phyloP scores from a whole-genome alignment of 805 yeast genomes.

The Maudiozyma serrabonitensis region DNA sequence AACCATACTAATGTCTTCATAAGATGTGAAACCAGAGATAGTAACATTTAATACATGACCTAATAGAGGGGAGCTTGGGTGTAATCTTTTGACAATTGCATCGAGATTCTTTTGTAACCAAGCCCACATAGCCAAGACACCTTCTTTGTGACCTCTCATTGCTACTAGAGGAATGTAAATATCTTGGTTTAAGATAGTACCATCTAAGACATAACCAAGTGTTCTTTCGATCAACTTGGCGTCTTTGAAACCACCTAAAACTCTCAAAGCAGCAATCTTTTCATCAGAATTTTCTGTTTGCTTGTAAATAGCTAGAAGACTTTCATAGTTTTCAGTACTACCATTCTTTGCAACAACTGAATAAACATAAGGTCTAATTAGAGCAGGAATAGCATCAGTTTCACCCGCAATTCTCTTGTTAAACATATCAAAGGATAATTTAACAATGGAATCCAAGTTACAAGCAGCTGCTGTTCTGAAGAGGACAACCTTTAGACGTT shows the following conservation, averaged over 20 bases:
- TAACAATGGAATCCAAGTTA: slow-evolving; percentile 38
- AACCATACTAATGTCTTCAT: slow-evolving; percentile 41
- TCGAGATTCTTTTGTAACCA: slow-evolving; percentile 74
- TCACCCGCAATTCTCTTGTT: slow-evolving; percentile 49
- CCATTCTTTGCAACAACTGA: slow-evolving; percentile 55
- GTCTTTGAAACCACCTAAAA: slow-evolving; percentile 55
- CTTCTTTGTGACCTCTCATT: slow-evolving; percentile 49
- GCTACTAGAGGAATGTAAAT: slow-evolving; percentile 69
- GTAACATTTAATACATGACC: slow-evolving; percentile 58
- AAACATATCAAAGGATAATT: slow-evolving; percentile 41
- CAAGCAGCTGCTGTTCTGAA: slow-evolving; percentile 50
- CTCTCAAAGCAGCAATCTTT: slow-evolving; percentile 55
- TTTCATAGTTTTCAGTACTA: slow-evolving; percentile 49
- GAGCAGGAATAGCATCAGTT: slow-evolving; percentile 59
- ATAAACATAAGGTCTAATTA: slow-evolving; percentile 58
- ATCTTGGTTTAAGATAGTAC: slow-evolving; percentile 58
- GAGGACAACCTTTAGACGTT: slow-evolving; percentile 57
- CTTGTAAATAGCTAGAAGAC: slow-evolving; percentile 48
- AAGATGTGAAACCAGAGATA: slow-evolving; percentile 51
- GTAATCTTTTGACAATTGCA: slow-evolving; percentile 50
- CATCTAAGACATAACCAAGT: slow-evolving; percentile 45
- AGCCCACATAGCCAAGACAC: slow-evolving; percentile 60
- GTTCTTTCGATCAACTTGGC: slow-evolving; percentile 45
- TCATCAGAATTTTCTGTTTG: slow-evolving; percentile 54
- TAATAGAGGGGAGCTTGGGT: slow-evolving; percentile 72